These are phyloP conservation scores for Lyophyllum shimeji DNA, from an alignment of 768 basidiomycete species.

Conservation along the genomic window DNA sequence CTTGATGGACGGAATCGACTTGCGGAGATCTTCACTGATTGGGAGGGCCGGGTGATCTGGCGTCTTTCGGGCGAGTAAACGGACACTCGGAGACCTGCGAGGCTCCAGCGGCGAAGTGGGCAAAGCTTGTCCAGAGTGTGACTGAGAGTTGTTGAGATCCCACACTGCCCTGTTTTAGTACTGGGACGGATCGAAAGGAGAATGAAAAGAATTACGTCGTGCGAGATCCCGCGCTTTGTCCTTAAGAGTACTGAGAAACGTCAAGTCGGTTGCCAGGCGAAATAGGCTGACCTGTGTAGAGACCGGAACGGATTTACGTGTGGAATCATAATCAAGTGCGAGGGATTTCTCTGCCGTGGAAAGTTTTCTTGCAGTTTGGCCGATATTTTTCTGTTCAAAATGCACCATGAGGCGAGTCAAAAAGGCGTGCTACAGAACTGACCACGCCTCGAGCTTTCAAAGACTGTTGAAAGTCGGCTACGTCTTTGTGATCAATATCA, in stretches of 20 bases:
- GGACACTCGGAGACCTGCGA: constrained; percentile 3
- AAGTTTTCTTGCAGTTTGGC: constrained; percentile 16
- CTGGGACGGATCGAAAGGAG: neutral
- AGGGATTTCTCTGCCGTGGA: constrained; percentile 24
- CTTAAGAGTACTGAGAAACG: constrained; percentile 2
- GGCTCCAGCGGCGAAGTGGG: constrained; percentile 14
- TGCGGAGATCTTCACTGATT: neutral
- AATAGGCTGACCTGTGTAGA: constrained; percentile 21
- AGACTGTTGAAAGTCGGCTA: constrained; percentile 39
- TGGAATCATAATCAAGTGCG: constrained; percentile 18
- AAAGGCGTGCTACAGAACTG: constrained; percentile 9
- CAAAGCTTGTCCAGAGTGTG: constrained; percentile 1
- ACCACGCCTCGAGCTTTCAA: constrained; percentile 50
- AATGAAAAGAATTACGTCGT: constrained; percentile 16
- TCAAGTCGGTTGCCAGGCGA: neutral
- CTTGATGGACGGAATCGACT: neutral
- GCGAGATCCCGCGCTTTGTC: constrained; percentile 25
- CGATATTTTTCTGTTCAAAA: constrained; percentile 9
- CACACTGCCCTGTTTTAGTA: constrained; percentile 10
- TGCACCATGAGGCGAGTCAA: neutral
- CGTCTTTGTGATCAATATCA: constrained; percentile 29
- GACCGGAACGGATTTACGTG: constrained; percentile 1
- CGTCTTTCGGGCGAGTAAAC: neutral
- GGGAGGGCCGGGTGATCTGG: neutral
- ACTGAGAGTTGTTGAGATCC: constrained; percentile 13